phyloP scores from a whole-genome alignment of 1,139 yeast genomes.

The Eremothecium gossypii region DNA sequence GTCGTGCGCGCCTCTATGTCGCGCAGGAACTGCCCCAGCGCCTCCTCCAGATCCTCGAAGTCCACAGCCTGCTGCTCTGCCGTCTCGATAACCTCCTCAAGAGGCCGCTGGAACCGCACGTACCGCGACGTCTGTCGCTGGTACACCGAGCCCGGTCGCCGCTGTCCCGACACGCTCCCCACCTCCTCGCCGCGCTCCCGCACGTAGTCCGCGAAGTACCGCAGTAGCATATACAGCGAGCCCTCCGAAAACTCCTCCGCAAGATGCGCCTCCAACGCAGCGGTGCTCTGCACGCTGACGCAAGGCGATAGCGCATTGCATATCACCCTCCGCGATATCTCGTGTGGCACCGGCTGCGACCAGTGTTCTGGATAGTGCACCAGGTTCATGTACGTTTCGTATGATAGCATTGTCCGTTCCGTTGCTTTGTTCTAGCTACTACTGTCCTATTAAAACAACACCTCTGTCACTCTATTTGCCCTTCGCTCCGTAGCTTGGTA shows the following conservation, averaged over 20 bases:
- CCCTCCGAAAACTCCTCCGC: slow-evolving; percentile 21
- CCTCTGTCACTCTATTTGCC: too few relatives aligned
- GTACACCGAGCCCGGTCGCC: slow-evolving; percentile 20
- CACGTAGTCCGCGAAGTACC: slow-evolving; percentile 29
- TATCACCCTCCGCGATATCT: slow-evolving; percentile 27
- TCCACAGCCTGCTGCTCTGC: slow-evolving; percentile 19
- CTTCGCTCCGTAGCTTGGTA: too few relatives aligned
- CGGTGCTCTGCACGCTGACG: slow-evolving; percentile 27
- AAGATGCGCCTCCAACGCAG: slow-evolving; percentile 22
- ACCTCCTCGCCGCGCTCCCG: slow-evolving; percentile 24
- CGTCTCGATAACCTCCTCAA: slow-evolving; percentile 30
- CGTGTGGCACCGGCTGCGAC: slow-evolving; percentile 25
- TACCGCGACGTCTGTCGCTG: slow-evolving; percentile 29
- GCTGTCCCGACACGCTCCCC: neutral
- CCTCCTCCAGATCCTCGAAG: slow-evolving; percentile 30
- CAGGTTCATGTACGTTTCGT: slow-evolving; percentile 28
- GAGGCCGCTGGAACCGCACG: slow-evolving; percentile 41
- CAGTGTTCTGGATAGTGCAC: slow-evolving; percentile 22
- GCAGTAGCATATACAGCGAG: slow-evolving; percentile 24
- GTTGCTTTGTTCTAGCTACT: too few relatives aligned
- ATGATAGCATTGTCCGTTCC: slow-evolving; percentile 15
- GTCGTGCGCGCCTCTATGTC: slow-evolving; percentile 28
- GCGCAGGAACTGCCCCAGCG: slow-evolving; percentile 28
- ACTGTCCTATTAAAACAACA: too few relatives aligned
- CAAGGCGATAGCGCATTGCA: slow-evolving; percentile 30